Evolutionary conservation across 202 grass and related monocot species (phyloP), one percentile per base, ranked within the genome.

Genomic region (Carex arenaria): DNA sequence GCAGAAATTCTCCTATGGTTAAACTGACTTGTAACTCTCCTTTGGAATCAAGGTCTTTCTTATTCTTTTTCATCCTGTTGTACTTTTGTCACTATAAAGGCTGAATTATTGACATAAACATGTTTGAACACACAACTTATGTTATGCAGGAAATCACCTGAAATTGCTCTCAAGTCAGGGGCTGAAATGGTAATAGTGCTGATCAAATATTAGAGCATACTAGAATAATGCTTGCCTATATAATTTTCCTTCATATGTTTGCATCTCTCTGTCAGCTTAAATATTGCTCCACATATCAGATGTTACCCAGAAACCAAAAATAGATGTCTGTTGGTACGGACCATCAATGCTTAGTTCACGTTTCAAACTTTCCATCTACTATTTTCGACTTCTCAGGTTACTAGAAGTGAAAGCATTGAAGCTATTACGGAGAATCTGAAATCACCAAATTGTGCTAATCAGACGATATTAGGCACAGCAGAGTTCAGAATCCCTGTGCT

Each of bases 111-210:
- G 71, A 74, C 72, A 55, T 36, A 77, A 68, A 57, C 30, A 56
- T 55, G 51, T 28, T 77, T 12, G n/a, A 13, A 10, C 34, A n/a
- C 31, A 26, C 26, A 26, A 26, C 26, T 26, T 26, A 77, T 87
- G 43, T 85, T 40, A 60, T 89, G 94, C 90, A 97, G 92, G 86
- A 91, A 82, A 89, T 94, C 90, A 89, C 82, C 82, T 47, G 65
- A 80, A 85, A 91, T 78, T 85, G 61, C 65, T 83, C 61, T 81
- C 64, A 62, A 85, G 62, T 38, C 59, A 43, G 84, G 62, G 47
- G 76, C 56, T 61, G 23, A 86, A 82, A 83, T 52, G 42, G 91
- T 97, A 94, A 63, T 84, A 72, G 15, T 72, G 18, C 71, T 83
- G 32, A 61, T 77, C 64, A 81, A 54, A 22, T 90, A 32, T 72